These are phyloP conservation scores for Podila horticola DNA, from an alignment of 192 early-diverging fungal genomes.

Conservation along the genomic window DNA sequence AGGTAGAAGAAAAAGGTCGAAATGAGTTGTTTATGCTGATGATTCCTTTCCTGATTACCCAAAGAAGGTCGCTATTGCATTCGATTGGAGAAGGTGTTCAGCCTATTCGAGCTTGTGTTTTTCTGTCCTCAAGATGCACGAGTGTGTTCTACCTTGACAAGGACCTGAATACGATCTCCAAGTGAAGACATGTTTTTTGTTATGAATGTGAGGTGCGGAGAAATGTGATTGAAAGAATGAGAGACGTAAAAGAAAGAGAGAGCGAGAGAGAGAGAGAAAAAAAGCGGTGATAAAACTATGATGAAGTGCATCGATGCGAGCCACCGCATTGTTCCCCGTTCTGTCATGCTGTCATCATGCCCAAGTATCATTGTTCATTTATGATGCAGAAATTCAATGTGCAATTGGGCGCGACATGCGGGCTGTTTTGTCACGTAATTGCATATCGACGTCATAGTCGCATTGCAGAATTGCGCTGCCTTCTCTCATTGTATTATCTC, in stretches of 20 bases:
- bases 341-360: too few species aligned
- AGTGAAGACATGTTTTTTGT: slow-evolving; percentile 3
- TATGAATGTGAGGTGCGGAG: not conserved
- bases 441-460: too few species aligned
- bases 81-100: not conserved
- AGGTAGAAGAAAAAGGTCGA: not conserved
- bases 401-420: too few species aligned
- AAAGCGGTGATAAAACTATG: not conserved
- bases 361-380: too few species aligned
- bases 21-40: not conserved
- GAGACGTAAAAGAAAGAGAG: not conserved
- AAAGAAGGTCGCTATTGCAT: not conserved
- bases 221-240: not conserved
- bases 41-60: not conserved
- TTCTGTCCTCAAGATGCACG: not conserved
- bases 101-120: not conserved
- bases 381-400: too few species aligned
- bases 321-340: too few species aligned
- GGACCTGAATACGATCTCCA: slow-evolving; percentile 34
- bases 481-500: too few species aligned
- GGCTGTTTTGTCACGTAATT: too few species aligned
- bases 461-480: too few species aligned
- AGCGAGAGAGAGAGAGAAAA: not conserved
- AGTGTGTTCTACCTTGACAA: slow-evolving; percentile 42
- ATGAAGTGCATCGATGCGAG: not conserved